Conservation (phyloP, 305 asterid species). For the Stenogyne calaminthoides region DNA sequence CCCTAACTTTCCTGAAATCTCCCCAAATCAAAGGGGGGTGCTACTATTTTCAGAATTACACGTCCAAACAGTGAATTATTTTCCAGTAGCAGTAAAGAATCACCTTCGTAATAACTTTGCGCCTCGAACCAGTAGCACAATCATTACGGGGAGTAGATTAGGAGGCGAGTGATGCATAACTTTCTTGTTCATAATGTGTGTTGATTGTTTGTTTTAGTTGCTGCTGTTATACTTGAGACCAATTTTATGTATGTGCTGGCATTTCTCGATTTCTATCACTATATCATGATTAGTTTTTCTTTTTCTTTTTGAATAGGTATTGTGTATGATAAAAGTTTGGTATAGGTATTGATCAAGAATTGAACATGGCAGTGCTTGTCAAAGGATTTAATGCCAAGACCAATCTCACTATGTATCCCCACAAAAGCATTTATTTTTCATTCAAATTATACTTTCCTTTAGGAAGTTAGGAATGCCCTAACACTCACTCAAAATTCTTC, state of each 20-base stretch:
- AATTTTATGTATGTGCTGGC: not conserved
- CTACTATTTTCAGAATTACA: not conserved
- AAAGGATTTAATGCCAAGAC: not conserved
- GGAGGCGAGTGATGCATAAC: conserved; percentile 17
- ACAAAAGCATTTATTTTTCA: not conserved
- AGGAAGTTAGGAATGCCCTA: not conserved
- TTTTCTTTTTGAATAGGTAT: not conserved
- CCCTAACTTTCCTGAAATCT: conserved; percentile 6
- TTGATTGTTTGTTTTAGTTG: not conserved
- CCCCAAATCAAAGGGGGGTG: not conserved
- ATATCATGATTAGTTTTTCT: not conserved
- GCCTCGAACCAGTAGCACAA: conserved; percentile 1
- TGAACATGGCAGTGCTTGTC: not conserved
- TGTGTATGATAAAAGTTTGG: not conserved
- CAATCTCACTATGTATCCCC: not conserved
- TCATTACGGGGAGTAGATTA: no score
- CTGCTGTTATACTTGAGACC: not conserved
- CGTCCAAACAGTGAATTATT: not conserved
- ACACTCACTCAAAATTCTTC: conserved; percentile 24
- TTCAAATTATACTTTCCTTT: not conserved
- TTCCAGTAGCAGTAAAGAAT: not conserved
- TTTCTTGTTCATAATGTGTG: not conserved
- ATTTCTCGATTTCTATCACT: not conserved
- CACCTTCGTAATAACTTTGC: not conserved
- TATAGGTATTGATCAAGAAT: not conserved